Evolutionary conservation across 805 yeast species (phyloP).

Genomic region (Yarrowia sp.): DNA sequence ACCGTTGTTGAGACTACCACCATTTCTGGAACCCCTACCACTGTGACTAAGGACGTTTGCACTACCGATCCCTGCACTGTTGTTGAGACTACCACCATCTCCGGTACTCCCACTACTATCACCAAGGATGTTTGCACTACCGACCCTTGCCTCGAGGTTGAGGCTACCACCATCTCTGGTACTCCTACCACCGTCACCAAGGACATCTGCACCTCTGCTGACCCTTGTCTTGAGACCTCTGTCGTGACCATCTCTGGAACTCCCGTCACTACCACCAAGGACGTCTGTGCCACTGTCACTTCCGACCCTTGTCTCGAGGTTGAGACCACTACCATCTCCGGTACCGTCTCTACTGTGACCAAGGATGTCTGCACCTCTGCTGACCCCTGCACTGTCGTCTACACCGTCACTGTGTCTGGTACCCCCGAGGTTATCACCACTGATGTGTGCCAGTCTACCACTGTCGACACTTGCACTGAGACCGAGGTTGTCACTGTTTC

Average conservation of each 20-base stretch:
- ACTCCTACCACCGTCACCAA: neutral
- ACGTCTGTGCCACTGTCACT: neutral
- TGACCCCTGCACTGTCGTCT: neutral
- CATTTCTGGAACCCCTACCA: neutral
- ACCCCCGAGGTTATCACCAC: neutral
- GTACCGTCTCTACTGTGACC: neutral
- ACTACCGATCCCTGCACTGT: neutral
- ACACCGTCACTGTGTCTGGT: neutral
- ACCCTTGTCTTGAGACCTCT: neutral
- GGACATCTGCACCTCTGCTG: neutral
- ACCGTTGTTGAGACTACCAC: neutral
- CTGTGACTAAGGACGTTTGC: neutral
- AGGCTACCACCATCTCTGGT: neutral
- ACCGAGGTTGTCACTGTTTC: neutral
- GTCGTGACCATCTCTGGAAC: neutral
- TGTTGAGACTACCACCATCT: neutral
- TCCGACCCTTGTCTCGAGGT: neutral
- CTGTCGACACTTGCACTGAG: neutral
- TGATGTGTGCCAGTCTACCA: neutral
- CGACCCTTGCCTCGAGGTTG: neutral
- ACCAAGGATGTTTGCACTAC: neutral
- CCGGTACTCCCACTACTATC: neutral
- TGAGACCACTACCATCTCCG: neutral
- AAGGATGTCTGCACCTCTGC: neutral
- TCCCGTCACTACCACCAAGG: neutral